Evolutionary conservation across 148 eudicot genomes (phyloP).

Genomic region (Rhododendron henanense): DNA sequence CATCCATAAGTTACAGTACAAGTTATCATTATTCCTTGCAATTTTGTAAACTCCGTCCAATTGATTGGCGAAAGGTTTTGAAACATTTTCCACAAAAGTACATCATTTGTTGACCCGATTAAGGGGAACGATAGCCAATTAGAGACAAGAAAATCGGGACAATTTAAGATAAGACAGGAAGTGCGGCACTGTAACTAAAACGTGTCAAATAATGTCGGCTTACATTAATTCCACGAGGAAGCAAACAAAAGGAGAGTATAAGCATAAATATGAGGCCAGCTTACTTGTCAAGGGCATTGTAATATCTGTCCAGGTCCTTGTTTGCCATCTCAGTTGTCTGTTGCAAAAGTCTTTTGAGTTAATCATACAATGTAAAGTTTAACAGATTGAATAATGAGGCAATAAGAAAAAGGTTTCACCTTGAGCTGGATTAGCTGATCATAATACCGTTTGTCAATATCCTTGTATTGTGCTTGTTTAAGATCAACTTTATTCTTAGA

Average conservation of each 20-base stretch:
- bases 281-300: conserved; percentile 98
- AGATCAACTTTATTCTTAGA: conserved; percentile 79
- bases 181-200: not conserved
- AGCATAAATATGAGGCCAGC: conserved; percentile 16
- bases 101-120: not conserved
- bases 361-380: conserved; percentile 3
- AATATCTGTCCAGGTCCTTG: conserved; percentile 95
- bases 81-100: not conserved
- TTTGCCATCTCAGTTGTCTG: conserved; percentile 99
- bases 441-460: conserved; percentile 87
- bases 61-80: not conserved
- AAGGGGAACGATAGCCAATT: not conserved
- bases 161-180: not conserved
- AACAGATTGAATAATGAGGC: not conserved
- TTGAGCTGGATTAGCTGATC: conserved; percentile 93
- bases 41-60: not conserved
- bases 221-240: not conserved
- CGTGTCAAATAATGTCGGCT: not conserved
- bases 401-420: conserved; percentile 36
- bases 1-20: not conserved
- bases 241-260: not conserved
- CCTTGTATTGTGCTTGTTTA: conserved; percentile 92
- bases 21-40: not conserved
- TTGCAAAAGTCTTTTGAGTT: conserved; percentile 19
- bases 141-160: not conserved